Conservation (phyloP, 2,329 filamentous ascomycete species). For the Colletotrichum sp. region DNA sequence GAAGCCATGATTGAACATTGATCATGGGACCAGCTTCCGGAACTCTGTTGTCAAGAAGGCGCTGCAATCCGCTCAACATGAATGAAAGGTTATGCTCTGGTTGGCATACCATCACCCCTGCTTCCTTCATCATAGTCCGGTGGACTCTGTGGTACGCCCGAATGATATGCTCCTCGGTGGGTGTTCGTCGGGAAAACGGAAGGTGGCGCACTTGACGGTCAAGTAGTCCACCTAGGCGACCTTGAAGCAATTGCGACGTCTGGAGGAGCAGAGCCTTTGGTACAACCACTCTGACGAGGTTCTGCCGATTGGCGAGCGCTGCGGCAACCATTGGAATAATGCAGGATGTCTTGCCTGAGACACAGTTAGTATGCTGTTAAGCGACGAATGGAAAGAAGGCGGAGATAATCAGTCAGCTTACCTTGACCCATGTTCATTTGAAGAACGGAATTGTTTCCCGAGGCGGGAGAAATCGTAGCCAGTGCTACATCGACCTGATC, state of each 20-base stretch:
- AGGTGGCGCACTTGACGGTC: conserved; percentile 59
- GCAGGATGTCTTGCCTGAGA: conserved; percentile 61
- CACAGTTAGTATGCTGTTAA: not conserved
- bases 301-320: conserved; percentile 46
- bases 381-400: not conserved
- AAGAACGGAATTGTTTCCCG: conserved; percentile 60
- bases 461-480: conserved; percentile 61
- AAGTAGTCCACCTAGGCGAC: conserved; percentile 59
- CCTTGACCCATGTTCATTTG: conserved; percentile 73
- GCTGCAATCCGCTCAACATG: conserved; percentile 64
- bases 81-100: conserved; percentile 72
- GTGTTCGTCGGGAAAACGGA: conserved; percentile 60
- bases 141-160: conserved; percentile 43
- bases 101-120: conserved; percentile 62
- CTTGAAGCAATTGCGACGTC: conserved; percentile 61
- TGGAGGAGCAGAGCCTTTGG: conserved; percentile 62
- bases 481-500: conserved; percentile 67
- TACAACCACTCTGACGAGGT: conserved; percentile 59
- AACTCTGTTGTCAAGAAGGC: conserved; percentile 51
- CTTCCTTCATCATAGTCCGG: conserved; percentile 39
- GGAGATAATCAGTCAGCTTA: conserved; percentile 25
- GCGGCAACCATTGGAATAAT: conserved; percentile 59
- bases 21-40: conserved; percentile 53
- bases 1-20: conserved; percentile 54
- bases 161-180: conserved; percentile 33